Evolutionary conservation across 2,329 filamentous ascomycete genomes (phyloP).

Genomic region (Rosellinia necatrix): DNA sequence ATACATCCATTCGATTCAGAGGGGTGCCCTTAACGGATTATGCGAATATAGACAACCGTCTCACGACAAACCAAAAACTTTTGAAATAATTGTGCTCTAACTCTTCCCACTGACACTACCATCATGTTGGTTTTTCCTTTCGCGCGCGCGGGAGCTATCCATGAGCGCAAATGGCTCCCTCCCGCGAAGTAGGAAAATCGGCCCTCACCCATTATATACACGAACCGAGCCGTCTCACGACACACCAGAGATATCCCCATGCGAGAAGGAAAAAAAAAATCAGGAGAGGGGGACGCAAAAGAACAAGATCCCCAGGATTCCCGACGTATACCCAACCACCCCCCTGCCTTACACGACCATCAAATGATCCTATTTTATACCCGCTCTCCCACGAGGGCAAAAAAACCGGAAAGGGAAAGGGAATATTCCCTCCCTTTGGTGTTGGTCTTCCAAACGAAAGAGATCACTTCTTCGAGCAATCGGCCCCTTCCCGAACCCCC

Average conservation of each 20-base stretch:
- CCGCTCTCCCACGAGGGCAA: slow-evolving; percentile 31
- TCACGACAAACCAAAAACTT: slow-evolving; percentile 30
- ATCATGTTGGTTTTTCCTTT: neutral
- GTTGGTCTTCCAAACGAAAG: slow-evolving; percentile 22
- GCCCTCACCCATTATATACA: too few relatives aligned
- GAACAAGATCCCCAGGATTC: neutral
- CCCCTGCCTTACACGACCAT: too few relatives aligned
- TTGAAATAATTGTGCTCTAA: slow-evolving; percentile 20
- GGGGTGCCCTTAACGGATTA: neutral
- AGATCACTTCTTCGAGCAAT: slow-evolving; percentile 26
- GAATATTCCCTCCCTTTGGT: slow-evolving; percentile 22
- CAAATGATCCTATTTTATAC: slow-evolving; percentile 4
- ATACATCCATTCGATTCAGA: slow-evolving; percentile 3
- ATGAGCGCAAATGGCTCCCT: too few relatives aligned
- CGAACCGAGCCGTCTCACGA: slow-evolving; percentile 29
- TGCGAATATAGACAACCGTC: slow-evolving; percentile 25
- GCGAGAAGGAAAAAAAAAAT: neutral
- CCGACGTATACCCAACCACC: slow-evolving; percentile 7
- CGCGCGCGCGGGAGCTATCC: too few relatives aligned
- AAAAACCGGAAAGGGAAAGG: slow-evolving; percentile 4
- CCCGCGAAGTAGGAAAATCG: too few relatives aligned
- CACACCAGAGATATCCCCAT: slow-evolving; percentile 21
- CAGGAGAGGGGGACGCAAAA: neutral
- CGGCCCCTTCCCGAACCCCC: slow-evolving; percentile 13
- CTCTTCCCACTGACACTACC: neutral